Conservation (phyloP, 805 yeast genomes). For the Myxozyma melibiosi region DNA sequence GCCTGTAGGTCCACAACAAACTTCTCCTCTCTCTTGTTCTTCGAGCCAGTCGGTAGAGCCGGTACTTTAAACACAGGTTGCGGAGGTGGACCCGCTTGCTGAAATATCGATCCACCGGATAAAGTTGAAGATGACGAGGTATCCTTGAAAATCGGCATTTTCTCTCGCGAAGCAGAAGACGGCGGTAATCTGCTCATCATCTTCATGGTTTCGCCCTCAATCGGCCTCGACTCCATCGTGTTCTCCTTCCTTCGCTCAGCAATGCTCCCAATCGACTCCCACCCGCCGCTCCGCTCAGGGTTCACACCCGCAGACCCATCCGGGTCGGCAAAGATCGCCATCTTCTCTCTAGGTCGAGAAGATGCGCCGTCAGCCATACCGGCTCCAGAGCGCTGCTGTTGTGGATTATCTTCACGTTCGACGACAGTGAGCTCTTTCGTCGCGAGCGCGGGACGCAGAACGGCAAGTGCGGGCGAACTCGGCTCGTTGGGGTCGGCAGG, state of each 20-base stretch:
- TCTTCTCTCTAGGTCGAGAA: slow-evolving; percentile 36
- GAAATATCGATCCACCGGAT: neutral
- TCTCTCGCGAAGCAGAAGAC: slow-evolving; percentile 18
- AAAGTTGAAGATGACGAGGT: too few relatives aligned
- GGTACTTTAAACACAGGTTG: slow-evolving; percentile 25
- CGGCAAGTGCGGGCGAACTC: slow-evolving; percentile 44
- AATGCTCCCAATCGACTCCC: slow-evolving; percentile 56
- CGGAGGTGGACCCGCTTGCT: slow-evolving; percentile 10
- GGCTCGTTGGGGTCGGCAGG: slow-evolving; percentile 40
- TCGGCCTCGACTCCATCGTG: slow-evolving; percentile 52
- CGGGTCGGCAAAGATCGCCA: slow-evolving; percentile 50
- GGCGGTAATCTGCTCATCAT: slow-evolving; percentile 26
- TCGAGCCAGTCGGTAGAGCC: slow-evolving; percentile 9
- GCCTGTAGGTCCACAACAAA: slow-evolving; percentile 32
- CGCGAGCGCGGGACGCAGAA: slow-evolving; percentile 43
- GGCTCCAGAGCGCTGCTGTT: slow-evolving; percentile 1
- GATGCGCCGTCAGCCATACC: neutral
- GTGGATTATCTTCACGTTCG: slow-evolving; percentile 11
- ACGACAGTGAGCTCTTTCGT: slow-evolving; percentile 40
- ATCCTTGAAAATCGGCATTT: slow-evolving; percentile 33
- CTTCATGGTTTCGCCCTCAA: slow-evolving; percentile 59
- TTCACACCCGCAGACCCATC: slow-evolving; percentile 25
- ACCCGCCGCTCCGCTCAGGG: slow-evolving; percentile 32
- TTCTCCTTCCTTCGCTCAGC: slow-evolving; percentile 66
- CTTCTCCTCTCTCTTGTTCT: slow-evolving; percentile 32